Conservation (phyloP, 176 grass and related monocot species). For the Oryza brachyantha region DNA sequence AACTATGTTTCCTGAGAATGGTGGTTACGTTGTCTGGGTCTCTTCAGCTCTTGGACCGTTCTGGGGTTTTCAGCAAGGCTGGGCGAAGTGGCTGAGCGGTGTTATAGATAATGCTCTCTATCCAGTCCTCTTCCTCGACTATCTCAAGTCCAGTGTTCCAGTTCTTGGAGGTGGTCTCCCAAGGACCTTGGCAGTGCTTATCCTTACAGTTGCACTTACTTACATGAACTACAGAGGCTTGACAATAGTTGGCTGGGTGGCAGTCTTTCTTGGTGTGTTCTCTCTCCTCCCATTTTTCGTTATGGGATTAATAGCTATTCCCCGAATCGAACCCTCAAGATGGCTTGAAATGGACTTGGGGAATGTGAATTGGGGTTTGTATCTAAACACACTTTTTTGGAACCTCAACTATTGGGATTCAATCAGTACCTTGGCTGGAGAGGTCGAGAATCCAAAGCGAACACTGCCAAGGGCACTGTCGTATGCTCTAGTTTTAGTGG, state of each 20-base stretch:
- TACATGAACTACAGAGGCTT: constrained; percentile 94
- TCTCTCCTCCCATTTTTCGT: constrained; percentile 75
- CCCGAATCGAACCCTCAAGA: constrained; percentile 56
- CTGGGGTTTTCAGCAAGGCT: constrained; percentile 97
- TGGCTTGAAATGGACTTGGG: constrained; percentile 58
- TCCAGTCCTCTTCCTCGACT: constrained; percentile 87
- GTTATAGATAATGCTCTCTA: constrained; percentile 93
- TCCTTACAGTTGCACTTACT: constrained; percentile 65
- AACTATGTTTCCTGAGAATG: constrained; percentile 91
- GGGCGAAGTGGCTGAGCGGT: constrained; percentile 92
- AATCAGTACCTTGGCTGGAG: constrained; percentile 84
- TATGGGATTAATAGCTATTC: constrained; percentile 79
- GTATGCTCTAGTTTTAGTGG: constrained; percentile 74
- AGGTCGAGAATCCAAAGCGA: constrained; percentile 76
- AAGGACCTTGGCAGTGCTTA: constrained; percentile 54
- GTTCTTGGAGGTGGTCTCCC: constrained; percentile 57
- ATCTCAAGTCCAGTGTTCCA: constrained; percentile 73
- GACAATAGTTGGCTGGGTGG: constrained; percentile 74
- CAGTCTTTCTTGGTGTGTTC: constrained; percentile 73
- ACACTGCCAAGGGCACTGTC: constrained; percentile 75
- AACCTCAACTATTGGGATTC: constrained; percentile 99
- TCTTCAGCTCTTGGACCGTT: constrained; percentile 77
- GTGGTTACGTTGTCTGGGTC: constrained; percentile 90
- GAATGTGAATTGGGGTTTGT: constrained; percentile 76
- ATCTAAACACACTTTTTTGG: constrained; percentile 92